Evolutionary conservation across 1,284 basidiomycete genomes (phyloP), one percentile per base, ranked within the genome.

Genomic region (Ganoderma resinaceum): DNA sequence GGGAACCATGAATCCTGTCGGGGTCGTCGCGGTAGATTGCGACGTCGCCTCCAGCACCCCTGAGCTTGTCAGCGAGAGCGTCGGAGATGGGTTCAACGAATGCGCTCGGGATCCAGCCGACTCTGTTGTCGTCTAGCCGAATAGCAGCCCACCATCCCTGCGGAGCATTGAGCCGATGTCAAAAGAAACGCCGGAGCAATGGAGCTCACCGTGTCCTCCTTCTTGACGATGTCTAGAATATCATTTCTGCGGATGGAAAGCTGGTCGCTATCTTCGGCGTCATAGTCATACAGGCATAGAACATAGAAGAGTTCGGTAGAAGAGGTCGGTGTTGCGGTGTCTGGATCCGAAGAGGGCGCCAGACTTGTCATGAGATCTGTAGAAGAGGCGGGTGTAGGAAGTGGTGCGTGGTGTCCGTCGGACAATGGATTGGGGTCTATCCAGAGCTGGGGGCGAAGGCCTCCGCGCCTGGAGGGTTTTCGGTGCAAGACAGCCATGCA

Each of bases 131-230:
- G 53, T 84, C 84, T 11, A 79, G 80, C n/a, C 86, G 83, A 77
- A 90, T 84, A 37, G 92, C 92, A 35, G 90, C 91, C 91, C 91
- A 93, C 92, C 92, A 93, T 8, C 92, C 92, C 78, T 79, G 61
- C 6, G n/a, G 26, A 35, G 18, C 20, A 23, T 65, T 66, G 26
- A 43, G 62, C 33, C 26, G 55, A 33, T 29, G 8, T 26, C 61
- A 18, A 33, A 5, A 12, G 9, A 43, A 43, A 52, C 57, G 57
- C 18, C 23, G 20, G 11, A n/a, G 20, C 7, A 35, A 26, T 18
- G 29, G 38, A 23, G 63, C 78, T 70, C 43, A 79, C 78, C 4
- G 87, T 86, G n/a, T 85, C 82, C 77, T 93, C 91, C 76, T 85
- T 83, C 78, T 87, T 88, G 52, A 93, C 82, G 61, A 94, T 82